A percentile compares a stretch with the other conserved stretches of the same genome.
phyloP scores from a whole-genome alignment of 2,329 filamentous ascomycete species.

The Arthrinium phaeospermum region DNA sequence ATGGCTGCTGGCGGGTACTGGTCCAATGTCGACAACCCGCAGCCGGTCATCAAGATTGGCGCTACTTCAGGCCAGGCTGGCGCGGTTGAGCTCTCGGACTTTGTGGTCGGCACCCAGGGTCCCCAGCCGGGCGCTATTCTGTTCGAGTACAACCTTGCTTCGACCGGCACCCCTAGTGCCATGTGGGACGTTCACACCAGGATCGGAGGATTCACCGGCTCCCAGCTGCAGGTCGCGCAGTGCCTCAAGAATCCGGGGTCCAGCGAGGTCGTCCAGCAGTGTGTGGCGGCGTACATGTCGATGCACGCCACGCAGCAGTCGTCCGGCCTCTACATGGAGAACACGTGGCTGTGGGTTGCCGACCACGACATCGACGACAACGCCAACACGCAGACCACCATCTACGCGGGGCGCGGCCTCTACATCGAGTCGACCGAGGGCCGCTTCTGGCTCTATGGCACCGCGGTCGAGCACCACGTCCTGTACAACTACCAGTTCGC shows the following conservation, averaged over 20 bases:
- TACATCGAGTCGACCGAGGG: constrained; percentile 46
- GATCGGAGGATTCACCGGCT: constrained; percentile 74
- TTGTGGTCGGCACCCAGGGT: constrained; percentile 73
- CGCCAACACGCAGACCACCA: constrained; percentile 53
- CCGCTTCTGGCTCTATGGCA: constrained; percentile 63
- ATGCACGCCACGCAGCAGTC: constrained; percentile 44
- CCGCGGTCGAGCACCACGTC: constrained; percentile 64
- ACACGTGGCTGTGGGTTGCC: constrained; percentile 51
- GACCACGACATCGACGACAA: constrained; percentile 63
- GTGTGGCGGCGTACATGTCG: constrained; percentile 46
- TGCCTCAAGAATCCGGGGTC: constrained; percentile 62
- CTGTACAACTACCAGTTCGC: constrained; percentile 69
- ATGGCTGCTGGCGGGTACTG: constrained; percentile 63
- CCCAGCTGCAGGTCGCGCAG: constrained; percentile 68
- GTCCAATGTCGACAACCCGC: constrained; percentile 61
- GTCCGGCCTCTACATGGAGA: constrained; percentile 47
- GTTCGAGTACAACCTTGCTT: constrained; percentile 74
- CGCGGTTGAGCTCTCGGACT: constrained; percentile 72
- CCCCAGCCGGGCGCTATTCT: constrained; percentile 70
- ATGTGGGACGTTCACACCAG: constrained; percentile 81
- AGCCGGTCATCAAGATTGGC: constrained; percentile 72
- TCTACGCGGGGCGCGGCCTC: constrained; percentile 59
- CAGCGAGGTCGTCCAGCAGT: constrained; percentile 37
- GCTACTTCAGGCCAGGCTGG: constrained; percentile 63
- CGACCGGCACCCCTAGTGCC: constrained; percentile 51